These are phyloP conservation scores for Camellia lanceoleosa DNA, from an alignment of 148 eudicot genomes.

Conservation along the genomic window DNA sequence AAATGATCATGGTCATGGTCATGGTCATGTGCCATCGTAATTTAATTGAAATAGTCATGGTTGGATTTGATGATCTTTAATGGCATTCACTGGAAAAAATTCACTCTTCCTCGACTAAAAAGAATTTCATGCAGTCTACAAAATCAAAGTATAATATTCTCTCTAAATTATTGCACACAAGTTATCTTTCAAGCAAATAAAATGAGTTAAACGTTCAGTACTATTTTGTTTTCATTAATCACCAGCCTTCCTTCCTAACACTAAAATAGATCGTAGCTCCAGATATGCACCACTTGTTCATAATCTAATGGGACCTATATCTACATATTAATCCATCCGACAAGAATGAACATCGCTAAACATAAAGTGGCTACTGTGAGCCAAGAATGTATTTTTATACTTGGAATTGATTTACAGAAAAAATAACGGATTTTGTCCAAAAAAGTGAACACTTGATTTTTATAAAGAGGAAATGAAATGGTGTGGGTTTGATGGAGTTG, in stretches of 20 bases:
- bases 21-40: no score
- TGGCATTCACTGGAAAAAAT: no score
- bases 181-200: not conserved
- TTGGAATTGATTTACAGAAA: no score
- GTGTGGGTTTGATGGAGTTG: no score
- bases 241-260: not conserved
- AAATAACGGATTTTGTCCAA: no score
- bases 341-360: not conserved
- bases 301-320: not conserved
- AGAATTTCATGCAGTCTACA: not conserved
- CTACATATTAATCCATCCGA: not conserved
- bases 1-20: no score
- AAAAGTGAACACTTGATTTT: no score
- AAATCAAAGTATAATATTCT: not conserved
- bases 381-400: not conserved
- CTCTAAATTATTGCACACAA: not conserved
- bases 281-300: not conserved
- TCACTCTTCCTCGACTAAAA: not conserved
- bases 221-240: not conserved
- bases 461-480: no score
- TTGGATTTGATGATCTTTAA: no score
- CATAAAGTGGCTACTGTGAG: not conserved
- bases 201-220: not conserved
- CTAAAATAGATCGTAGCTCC: conserved; percentile 12
- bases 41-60: no score